A percentile compares a stretch with the other conserved stretches of the same genome.
These are phyloP conservation scores for Populus ilicifolia DNA, from an alignment of 345 rosid genomes.

Conservation along the genomic window DNA sequence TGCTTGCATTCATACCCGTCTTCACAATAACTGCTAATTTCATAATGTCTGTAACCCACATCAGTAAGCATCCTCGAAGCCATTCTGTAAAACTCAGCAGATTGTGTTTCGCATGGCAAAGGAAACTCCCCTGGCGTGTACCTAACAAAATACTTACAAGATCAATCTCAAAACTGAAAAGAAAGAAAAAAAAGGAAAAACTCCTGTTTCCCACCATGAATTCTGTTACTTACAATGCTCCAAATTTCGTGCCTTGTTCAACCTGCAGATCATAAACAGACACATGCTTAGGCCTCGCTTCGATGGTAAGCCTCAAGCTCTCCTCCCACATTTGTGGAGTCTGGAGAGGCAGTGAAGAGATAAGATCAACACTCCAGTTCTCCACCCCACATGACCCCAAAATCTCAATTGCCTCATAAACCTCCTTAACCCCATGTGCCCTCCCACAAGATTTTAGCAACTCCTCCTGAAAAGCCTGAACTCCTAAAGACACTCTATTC, in stretches of 20 bases:
- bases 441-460: conserved; percentile 82
- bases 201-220: neutral
- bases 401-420: conserved; percentile 72
- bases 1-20: conserved; percentile 74
- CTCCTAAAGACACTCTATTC: conserved; percentile 91
- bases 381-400: conserved; percentile 54
- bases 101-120: conserved; percentile 71
- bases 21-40: conserved; percentile 73
- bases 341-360: conserved; percentile 88
- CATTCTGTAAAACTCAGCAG: conserved; percentile 73
- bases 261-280: conserved; percentile 98
- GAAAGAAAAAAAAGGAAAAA: neutral
- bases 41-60: conserved; percentile 75
- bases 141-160: conserved; percentile 38
- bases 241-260: conserved; percentile 89
- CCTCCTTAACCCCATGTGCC: conserved; percentile 76
- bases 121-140: conserved; percentile 86
- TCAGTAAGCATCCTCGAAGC: conserved; percentile 61
- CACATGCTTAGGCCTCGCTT: conserved; percentile 62
- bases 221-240: conserved; percentile 50
- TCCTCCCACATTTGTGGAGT: conserved; percentile 79
- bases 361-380: conserved; percentile 95
- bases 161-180: neutral
- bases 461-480: conserved; percentile 89
- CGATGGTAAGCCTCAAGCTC: conserved; percentile 57